phyloP scores from a whole-genome alignment of 2,329 filamentous ascomycete species.

The Fusarium citri region DNA sequence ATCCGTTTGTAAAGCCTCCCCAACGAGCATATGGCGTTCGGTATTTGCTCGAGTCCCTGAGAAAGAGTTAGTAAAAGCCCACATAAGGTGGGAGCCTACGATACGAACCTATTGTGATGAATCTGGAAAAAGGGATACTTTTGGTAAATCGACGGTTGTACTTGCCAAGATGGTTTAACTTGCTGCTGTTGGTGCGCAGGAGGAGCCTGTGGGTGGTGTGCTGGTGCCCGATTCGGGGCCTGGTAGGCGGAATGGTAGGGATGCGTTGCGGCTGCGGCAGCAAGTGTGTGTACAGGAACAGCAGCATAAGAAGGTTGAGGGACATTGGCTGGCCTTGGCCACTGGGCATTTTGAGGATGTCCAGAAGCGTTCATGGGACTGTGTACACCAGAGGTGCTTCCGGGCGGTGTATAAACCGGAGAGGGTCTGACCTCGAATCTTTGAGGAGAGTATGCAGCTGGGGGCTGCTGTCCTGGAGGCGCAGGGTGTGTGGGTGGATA shows the following conservation, averaged over 20 bases:
- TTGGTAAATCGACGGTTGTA: slow-evolving; percentile 58
- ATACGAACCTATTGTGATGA: slow-evolving; percentile 66
- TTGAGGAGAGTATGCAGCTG: slow-evolving; percentile 36
- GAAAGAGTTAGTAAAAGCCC: slow-evolving; percentile 31
- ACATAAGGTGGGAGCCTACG: not conserved
- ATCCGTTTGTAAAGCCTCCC: slow-evolving; percentile 71
- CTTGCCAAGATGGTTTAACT: slow-evolving; percentile 50
- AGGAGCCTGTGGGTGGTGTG: slow-evolving; percentile 21
- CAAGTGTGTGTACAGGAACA: not conserved
- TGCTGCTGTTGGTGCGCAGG: slow-evolving; percentile 29
- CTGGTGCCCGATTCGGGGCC: not conserved
- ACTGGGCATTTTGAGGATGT: slow-evolving; percentile 25
- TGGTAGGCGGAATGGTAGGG: slow-evolving; percentile 7
- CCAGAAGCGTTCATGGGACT: not conserved
- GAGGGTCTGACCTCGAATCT: slow-evolving; percentile 41
- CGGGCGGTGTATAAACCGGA: slow-evolving; percentile 22
- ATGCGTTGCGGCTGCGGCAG: slow-evolving; percentile 1
- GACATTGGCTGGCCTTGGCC: slow-evolving; percentile 8
- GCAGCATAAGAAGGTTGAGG: not conserved
- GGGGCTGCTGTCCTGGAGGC: slow-evolving; percentile 19
- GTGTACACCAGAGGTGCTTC: slow-evolving; percentile 2
- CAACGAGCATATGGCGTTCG: slow-evolving; percentile 68
- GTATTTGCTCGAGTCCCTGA: slow-evolving; percentile 66
- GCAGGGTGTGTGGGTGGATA: slow-evolving; percentile 24
- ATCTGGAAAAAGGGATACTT: slow-evolving; percentile 70